Base-by-base conservation (phyloP, 2,329 filamentous ascomycete species). In the Didymella keratinophila region DNA sequence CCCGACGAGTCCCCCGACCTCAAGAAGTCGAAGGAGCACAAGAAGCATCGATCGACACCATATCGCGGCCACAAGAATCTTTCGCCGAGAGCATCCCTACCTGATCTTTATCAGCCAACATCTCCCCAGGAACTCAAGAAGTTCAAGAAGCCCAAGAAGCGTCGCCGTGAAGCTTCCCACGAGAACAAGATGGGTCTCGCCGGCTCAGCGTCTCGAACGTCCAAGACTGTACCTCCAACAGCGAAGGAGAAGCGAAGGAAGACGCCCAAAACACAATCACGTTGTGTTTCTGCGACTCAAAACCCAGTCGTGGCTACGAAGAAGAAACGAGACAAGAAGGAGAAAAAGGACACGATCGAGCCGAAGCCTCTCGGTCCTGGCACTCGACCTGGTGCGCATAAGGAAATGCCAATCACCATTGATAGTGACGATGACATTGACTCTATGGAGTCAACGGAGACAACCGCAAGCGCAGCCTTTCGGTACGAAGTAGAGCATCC, bases 351-450 rank as follows among this genome's bases (percentile, higher is more conserved):
- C 12, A 37, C 18, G 34, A 9, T n/a, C 10, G 11, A 21, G 8
- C 30, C 20, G 2, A 43, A 49, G 23, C 39, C 48, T 5, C 18
- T 37, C 3, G 32, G 39, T 4, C 28, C 51, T 11, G 28, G 46
- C 0, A 53, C 37, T 10, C 51, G 34, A 4, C 25, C 56, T 4
- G 61, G 61, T 21, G 34, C 56, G n/a, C 54, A 47, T 1, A 28
- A 46, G 10, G 12, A 56, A 0, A 12, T 36, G 1, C 64, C 64
- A 11, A 67, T 67, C 21, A 55, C 42, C 2, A 60, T 67, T 28
- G 56, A 62, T n/a, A 61, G 62, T 42, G 48, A 49, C 10, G 54
- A 57, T 2, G 42, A 43, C 3, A 23, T 8, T 6, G 30, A 20
- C 25, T 9, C 11, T 20, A 27, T 9, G 6, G 16, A 21, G 3